Base-by-base conservation (phyloP, 805 yeast genomes). In the Cyberlindnera saturnus region DNA sequence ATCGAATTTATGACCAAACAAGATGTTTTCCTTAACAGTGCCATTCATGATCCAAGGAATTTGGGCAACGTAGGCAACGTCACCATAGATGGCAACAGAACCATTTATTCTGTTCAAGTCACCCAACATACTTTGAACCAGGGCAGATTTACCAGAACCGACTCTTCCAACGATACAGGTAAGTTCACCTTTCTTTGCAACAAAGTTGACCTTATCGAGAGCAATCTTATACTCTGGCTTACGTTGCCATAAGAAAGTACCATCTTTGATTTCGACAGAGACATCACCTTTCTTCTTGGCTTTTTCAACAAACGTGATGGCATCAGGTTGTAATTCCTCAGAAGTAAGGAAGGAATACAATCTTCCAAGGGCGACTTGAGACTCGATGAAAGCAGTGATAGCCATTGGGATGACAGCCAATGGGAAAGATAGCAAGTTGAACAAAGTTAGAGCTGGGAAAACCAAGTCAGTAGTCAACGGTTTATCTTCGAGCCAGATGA, bases 11-110 rank as follows among this genome's bases (percentile, higher is more conserved):
- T 82, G 87, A 17, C 99, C 99, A 65, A 93, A 93, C 41, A 89
- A 63, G 57, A 93, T 86, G 59, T 93, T 93, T 28, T 93, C 97
- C 53, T 78, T 83, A 5, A 93, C 91, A 3, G 95, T 73, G 31
- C 96, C 98, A 60, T 93, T 93, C 85, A 89, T 84, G 50, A 93
- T 89, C 99, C 99, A 93, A 1, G 99, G 95, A 33, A 85, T 81
- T 65, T 90, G 98, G 2, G 96, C 81, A 34, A 85, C 96, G 62
- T 90, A 91, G 0, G 97, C 97, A 31, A 86, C 71, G 38, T 76
- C 71, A 34, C 97, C 98, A 58, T 75, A 82, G 10, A 82, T 75
- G 15, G 70, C 69, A 5, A 86, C 90, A 17, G 74, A 66, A 35
- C 98, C 98, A 40, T 77, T 74, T 16, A 80, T 71, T 62, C 84